phyloP scores from a whole-genome alignment of 257 asterid genomes.

The Striga asiatica region DNA sequence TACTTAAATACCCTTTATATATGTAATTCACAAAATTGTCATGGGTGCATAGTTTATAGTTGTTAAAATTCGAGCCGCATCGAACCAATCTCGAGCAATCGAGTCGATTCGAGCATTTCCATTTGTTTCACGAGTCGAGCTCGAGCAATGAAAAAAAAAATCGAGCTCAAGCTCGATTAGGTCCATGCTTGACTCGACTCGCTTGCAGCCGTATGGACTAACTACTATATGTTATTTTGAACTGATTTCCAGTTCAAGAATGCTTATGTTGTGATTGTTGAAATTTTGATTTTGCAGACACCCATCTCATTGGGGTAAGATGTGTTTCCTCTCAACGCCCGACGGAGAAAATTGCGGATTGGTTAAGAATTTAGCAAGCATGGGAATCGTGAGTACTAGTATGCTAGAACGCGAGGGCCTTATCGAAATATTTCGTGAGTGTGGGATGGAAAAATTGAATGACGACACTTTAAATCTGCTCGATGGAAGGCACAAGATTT shows the following conservation, averaged over 20 bases:
- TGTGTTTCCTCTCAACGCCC: slow-evolving; percentile 88
- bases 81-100: no score
- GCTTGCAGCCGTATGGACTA: no score
- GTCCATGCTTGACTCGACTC: no score
- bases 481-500: slow-evolving; percentile 45
- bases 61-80: no score
- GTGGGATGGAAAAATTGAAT: slow-evolving; percentile 66
- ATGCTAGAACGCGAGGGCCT: slow-evolving; percentile 33
- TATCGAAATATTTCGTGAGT: slow-evolving; percentile 34
- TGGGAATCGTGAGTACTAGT: slow-evolving; percentile 72
- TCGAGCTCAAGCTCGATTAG: no score
- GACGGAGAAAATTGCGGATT: slow-evolving; percentile 99
- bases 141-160: no score
- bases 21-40: no score
- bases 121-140: no score
- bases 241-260: not conserved
- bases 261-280: slow-evolving; percentile 13
- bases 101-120: no score
- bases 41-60: no score
- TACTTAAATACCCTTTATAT: no score
- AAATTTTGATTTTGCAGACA: slow-evolving; percentile 42
- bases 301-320: slow-evolving; percentile 96
- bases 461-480: slow-evolving; percentile 39
- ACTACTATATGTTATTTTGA: no score
- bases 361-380: slow-evolving; percentile 80